A percentile compares a stretch with the other conserved stretches of the same genome.
phyloP scores from a whole-genome alignment of 2,329 filamentous ascomycete genomes.

The Clonostachys solani region DNA sequence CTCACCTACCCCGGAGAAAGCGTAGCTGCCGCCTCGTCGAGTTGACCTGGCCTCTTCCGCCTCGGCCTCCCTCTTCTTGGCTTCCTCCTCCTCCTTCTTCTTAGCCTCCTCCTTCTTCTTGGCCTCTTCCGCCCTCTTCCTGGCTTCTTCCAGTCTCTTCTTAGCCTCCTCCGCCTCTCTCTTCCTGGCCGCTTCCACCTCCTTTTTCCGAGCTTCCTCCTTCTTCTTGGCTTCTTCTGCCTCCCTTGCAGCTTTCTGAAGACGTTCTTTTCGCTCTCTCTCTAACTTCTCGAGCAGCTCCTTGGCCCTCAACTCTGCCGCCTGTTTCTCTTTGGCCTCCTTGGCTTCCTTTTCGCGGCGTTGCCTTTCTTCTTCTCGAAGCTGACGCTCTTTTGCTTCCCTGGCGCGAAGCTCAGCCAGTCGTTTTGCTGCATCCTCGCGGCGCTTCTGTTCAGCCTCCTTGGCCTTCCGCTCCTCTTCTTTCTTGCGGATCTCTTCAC shows the following conservation, averaged over 20 bases:
- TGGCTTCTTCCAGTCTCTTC: slow-evolving; percentile 20
- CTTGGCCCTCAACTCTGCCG: slow-evolving; percentile 18
- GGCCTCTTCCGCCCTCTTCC: slow-evolving; percentile 17
- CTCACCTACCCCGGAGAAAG: slow-evolving; percentile 62
- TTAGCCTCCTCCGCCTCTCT: slow-evolving; percentile 31
- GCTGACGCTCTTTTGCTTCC: slow-evolving; percentile 41
- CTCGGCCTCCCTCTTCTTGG: slow-evolving; percentile 22
- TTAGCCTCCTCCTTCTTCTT: slow-evolving; percentile 23
- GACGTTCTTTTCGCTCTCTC: slow-evolving; percentile 17
- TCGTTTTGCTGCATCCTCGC: slow-evolving; percentile 48
- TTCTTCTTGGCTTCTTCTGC: slow-evolving; percentile 26
- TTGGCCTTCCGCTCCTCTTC: slow-evolving; percentile 60
- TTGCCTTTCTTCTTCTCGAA: slow-evolving; percentile 34
- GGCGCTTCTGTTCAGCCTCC: slow-evolving; percentile 57
- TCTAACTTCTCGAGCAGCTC: slow-evolving; percentile 10
- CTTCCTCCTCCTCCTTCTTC: slow-evolving; percentile 19
- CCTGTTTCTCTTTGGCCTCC: slow-evolving; percentile 23
- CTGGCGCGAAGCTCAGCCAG: slow-evolving; percentile 53
- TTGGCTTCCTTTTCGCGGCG: slow-evolving; percentile 37
- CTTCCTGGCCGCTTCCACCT: slow-evolving; percentile 16
- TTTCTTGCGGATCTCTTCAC: slow-evolving; percentile 60
- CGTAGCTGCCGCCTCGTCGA: slow-evolving; percentile 51
- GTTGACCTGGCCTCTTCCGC: slow-evolving; percentile 17
- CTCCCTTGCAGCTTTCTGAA: slow-evolving; percentile 17
- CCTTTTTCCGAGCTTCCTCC: slow-evolving; percentile 20